Percentiles rank a stretch among this genome's conserved stretches.
These are phyloP conservation scores for Kokia cookei DNA, from an alignment of 441 rosid genomes.

Conservation along the genomic window DNA sequence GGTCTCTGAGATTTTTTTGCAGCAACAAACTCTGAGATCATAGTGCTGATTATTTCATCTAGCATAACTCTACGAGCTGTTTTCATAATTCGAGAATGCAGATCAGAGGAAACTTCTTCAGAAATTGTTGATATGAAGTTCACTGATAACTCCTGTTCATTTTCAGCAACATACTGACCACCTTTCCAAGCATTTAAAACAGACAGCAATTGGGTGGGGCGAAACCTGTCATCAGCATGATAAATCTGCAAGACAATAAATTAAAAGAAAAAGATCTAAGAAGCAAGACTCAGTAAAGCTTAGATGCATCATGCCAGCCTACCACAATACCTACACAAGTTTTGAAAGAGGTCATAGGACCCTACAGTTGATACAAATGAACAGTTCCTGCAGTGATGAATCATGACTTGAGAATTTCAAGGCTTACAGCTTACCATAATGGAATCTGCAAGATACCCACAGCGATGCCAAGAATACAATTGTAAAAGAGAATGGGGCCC, in stretches of 20 bases:
- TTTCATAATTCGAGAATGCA: conserved; percentile 77
- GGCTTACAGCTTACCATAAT: conserved; percentile 62
- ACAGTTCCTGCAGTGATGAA: neutral
- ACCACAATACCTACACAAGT: neutral
- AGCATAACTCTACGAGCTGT: conserved; percentile 72
- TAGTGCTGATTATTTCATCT: conserved; percentile 70
- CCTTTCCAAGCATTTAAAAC: conserved; percentile 49
- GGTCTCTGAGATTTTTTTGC: conserved; percentile 43
- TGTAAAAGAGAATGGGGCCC: conserved; percentile 77
- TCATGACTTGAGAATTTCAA: neutral
- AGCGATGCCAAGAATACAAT: conserved; percentile 61
- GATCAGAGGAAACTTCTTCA: conserved; percentile 68
- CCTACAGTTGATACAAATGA: neutral
- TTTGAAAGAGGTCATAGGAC: neutral
- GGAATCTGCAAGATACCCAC: conserved; percentile 61
- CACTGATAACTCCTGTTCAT: conserved; percentile 26
- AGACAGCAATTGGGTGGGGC: conserved; percentile 50
- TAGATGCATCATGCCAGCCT: neutral
- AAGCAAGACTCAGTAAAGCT: neutral
- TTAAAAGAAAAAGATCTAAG: neutral
- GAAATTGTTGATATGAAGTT: conserved; percentile 53
- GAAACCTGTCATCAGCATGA: conserved; percentile 51
- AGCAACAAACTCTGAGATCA: conserved; percentile 48
- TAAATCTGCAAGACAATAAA: conserved; percentile 50
- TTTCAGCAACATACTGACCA: conserved; percentile 26